Evolutionary conservation across 2,329 filamentous ascomycete species (phyloP), one percentile per base, ranked within the genome.

Genomic region (Knoxdaviesia proteae): DNA sequence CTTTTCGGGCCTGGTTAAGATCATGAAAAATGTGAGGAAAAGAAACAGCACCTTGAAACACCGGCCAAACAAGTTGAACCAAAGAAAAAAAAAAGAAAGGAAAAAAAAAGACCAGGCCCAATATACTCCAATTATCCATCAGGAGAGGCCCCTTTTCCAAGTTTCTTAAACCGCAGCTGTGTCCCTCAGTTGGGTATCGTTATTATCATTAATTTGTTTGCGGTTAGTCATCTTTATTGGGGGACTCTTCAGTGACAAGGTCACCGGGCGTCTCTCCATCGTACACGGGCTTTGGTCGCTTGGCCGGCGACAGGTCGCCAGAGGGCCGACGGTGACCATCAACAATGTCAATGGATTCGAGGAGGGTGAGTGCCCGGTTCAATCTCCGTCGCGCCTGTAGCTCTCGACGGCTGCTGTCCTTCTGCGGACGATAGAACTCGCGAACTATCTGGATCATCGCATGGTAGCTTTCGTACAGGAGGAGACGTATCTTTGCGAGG

Each of bases 381-480:
- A 77, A 54, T 11, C 60, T 64, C 48, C 64, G 65, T 34, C 73
- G 54, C 1, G 68, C 71, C 6, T 63, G 62, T 8, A 76, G 58
- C 52, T 77, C 72, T 5, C 61, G 57, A 10, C 56, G 57, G 40
- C 60, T 67, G 46, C 67, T 69, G 42, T 67, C 63, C 3, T 51
- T 53, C 4, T 58, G 57, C 2, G 68, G 67, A 2, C 69, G 61
- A 50, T 72, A 74, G 50, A 72, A 72, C 47, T 71, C 68, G 33
- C 55, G 59, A 3, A 74, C 70, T 5, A 77, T 62, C 36, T 58
- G 54, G 5, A 64, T 61, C 1, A 67, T 58, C 4, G 69, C 64
- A 47, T 74, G 69, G 51, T 73, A 76, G 50, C 68, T 71, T 47
- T 68, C 62, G 54, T 77, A 77, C 3, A 77, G 53, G 2, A 76